A percentile compares a stretch with the other conserved stretches of the same genome.
phyloP scores from a whole-genome alignment of 2,329 filamentous ascomycete species.

The Metarhizium sp. region DNA sequence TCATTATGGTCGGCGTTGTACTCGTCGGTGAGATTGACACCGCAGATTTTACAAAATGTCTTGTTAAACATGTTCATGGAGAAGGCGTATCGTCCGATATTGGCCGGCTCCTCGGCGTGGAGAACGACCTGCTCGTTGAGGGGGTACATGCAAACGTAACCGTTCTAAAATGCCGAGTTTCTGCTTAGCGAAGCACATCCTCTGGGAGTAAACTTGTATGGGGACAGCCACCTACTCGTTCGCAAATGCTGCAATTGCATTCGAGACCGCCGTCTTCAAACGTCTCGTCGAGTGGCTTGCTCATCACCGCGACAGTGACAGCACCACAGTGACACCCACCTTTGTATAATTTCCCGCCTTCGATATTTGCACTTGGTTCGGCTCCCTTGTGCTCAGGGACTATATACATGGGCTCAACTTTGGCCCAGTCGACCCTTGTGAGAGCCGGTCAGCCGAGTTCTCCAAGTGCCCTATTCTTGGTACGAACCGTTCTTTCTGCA shows the following conservation, averaged over 20 bases:
- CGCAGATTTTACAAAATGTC: conserved; percentile 40
- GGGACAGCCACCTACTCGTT: conserved; percentile 22
- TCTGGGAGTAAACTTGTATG: not conserved
- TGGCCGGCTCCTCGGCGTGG: conserved; percentile 23
- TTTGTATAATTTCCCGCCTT: conserved; percentile 31
- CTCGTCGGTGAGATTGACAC: conserved; percentile 30
- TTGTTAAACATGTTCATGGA: conserved; percentile 22
- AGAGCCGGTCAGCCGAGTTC: not conserved
- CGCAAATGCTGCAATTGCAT: conserved; percentile 44
- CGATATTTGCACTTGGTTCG: conserved; percentile 25
- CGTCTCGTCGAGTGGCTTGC: conserved; percentile 31
- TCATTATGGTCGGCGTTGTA: conserved; percentile 21
- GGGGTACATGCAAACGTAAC: conserved; percentile 35
- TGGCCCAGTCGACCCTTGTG: conserved; percentile 28
- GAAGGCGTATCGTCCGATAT: conserved; percentile 30
- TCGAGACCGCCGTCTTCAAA: conserved; percentile 22
- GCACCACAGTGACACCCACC: conserved; percentile 46
- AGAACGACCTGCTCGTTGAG: conserved; percentile 28
- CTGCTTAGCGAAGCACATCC: not conserved
- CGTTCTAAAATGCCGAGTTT: conserved; percentile 23
- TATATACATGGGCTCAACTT: conserved; percentile 22
- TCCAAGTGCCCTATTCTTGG: not conserved
- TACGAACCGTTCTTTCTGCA: conserved; percentile 28
- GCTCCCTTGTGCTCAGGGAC: conserved; percentile 28
- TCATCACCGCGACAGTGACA: conserved; percentile 32